Evolutionary conservation across 179 eudicot species (phyloP).

Genomic region (Beta lomatogona): DNA sequence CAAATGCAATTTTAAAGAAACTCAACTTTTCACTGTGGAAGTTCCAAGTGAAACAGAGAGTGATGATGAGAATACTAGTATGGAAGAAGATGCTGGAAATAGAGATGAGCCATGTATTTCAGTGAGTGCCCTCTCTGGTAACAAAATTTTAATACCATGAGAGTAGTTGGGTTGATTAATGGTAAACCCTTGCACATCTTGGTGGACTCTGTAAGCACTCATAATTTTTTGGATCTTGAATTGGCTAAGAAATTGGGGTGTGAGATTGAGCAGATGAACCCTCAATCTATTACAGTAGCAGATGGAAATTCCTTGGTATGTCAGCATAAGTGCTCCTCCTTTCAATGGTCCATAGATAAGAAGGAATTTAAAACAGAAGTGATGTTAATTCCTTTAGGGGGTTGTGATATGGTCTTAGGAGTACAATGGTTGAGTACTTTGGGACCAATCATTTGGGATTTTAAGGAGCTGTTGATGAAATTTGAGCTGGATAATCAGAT

Average conservation of each 20-base stretch:
- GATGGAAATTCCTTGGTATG: not conserved
- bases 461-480: not conserved
- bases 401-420: slow-evolving; percentile 14
- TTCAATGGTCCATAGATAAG: not conserved
- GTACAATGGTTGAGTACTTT: not conserved
- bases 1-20: not conserved
- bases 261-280: not conserved
- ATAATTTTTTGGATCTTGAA: not conserved
- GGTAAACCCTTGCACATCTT: not conserved
- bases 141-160: not conserved
- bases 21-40: not conserved
- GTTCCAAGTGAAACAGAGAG: not conserved
- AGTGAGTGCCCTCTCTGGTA: not conserved
- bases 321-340: not conserved
- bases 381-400: not conserved
- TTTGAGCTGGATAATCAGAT: not conserved
- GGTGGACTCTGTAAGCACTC: not conserved
- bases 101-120: not conserved
- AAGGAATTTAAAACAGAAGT: not conserved
- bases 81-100: not conserved
- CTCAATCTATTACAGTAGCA: slow-evolving; percentile 5
- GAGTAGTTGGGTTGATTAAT: not conserved
- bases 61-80: no score
- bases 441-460: not conserved
- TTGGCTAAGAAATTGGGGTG: not conserved